Evolutionary conservation across 805 yeast species (phyloP).

Genomic region (Wickerhamiella brachini): DNA sequence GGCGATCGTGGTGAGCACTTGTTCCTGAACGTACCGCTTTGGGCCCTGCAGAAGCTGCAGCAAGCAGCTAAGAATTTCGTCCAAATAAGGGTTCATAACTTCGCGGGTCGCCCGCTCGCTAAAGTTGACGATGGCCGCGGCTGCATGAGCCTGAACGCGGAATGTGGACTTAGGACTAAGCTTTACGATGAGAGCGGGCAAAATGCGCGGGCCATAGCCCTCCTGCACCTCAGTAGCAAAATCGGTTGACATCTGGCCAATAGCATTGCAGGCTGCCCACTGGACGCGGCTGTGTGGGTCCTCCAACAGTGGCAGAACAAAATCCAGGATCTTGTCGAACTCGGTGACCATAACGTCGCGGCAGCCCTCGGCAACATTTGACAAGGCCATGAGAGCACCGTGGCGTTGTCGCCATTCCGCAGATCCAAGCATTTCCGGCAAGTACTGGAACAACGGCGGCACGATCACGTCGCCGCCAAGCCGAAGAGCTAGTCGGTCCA

Average conservation of each 20-base stretch:
- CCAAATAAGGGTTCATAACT: slow-evolving; percentile 83
- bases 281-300: slow-evolving; percentile 92
- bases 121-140: slow-evolving; percentile 94
- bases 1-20: slow-evolving; percentile 90
- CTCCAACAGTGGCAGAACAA: slow-evolving; percentile 70
- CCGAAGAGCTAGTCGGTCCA: slow-evolving; percentile 77
- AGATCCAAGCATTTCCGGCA: slow-evolving; percentile 72
- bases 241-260: slow-evolving; percentile 95
- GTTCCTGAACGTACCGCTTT: slow-evolving; percentile 90
- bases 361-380: slow-evolving; percentile 97
- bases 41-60: slow-evolving; percentile 69
- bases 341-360: slow-evolving; percentile 73
- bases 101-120: slow-evolving; percentile 84
- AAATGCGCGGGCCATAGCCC: slow-evolving; percentile 59
- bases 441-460: slow-evolving; percentile 69
- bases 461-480: slow-evolving; percentile 76
- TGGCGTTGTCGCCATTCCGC: slow-evolving; percentile 86
- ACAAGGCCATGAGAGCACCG: slow-evolving; percentile 92
- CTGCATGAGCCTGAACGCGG: slow-evolving; percentile 95
- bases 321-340: slow-evolving; percentile 65
- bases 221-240: slow-evolving; percentile 82
- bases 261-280: slow-evolving; percentile 91
- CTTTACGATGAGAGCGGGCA: slow-evolving; percentile 80
- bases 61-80: slow-evolving; percentile 58
- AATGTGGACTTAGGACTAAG: slow-evolving; percentile 52